Base-by-base conservation (phyloP, 2,329 filamentous ascomycete species). In the Colletotrichum lentis region DNA sequence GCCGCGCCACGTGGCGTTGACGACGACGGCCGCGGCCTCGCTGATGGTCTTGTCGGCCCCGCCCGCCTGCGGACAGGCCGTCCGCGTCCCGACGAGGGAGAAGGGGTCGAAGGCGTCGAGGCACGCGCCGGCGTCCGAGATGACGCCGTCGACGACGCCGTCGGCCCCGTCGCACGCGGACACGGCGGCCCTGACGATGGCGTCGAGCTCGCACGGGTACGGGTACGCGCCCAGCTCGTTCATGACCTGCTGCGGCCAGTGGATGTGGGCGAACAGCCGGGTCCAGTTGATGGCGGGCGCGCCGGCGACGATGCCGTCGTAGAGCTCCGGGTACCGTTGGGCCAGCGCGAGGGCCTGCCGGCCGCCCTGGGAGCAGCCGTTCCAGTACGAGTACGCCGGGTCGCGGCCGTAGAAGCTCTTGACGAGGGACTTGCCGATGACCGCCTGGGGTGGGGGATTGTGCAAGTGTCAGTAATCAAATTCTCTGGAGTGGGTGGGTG, bases 311-410 rank as follows among this genome's bases (percentile, higher is more conserved):
- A 84, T 79, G 16, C 83, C 83, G 62, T 85, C 81, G 59, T 84
- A 84, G 58, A 83, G 81, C 5, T 83, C 77, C 0, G 83, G 83
- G 69, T 80, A 84, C 31, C 77, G 72, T 69, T 85, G 80, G 1
- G 81, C 78, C 27, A 81, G 78, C 62, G 82, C 82, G 12, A 84
- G 73, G 10, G 83, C 84, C 73, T 86, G 83, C 3, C 83, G 75
- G 3, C 84, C 84, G 27, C 84, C 84, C 0, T 82, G 84, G 1
- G 81, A 84, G 71, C 84, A 86, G 35, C 83, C 84, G n/a, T 78
- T 75, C 71, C 80, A 85, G 72, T 84, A 85, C 16, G 77, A 81
- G 72, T 81, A 82, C 3, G 76, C 18, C 3, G 55, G 60, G 22
- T 16, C 7, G 5, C 8, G 24, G 55, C 22, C 22, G 14, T 50